Conservation (phyloP, 345 rosid species). For the Eucalyptus cloeziana region DNA sequence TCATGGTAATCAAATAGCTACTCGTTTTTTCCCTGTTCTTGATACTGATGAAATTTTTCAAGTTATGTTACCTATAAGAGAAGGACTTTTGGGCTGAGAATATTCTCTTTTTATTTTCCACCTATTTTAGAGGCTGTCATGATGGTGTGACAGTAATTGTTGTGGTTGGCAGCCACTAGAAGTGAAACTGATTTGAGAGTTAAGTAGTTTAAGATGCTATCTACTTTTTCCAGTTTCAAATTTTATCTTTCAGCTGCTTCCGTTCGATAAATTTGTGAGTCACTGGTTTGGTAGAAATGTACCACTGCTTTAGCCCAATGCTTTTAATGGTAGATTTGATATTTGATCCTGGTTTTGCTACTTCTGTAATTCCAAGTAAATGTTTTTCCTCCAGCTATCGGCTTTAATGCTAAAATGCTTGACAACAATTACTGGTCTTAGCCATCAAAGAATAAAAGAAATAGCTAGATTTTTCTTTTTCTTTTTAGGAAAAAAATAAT, state of each 20-base stretch:
- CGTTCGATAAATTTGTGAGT: background rate
- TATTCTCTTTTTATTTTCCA: background rate
- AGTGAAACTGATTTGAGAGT: background rate
- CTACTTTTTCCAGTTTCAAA: background rate
- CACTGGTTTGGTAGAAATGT: background rate
- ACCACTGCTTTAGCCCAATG: background rate
- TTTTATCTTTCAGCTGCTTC: background rate
- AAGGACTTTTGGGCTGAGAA: background rate
- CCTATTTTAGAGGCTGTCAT: background rate
- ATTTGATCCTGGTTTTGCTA: background rate
- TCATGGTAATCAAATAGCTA: constrained; percentile 46
- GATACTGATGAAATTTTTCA: background rate
- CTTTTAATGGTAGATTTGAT: background rate
- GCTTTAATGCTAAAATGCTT: background rate
- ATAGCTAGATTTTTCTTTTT: background rate
- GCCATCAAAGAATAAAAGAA: background rate
- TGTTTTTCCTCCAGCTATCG: background rate
- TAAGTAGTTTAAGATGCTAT: background rate
- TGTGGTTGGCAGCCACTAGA: background rate
- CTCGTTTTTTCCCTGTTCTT: background rate
- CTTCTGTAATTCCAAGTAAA: background rate
- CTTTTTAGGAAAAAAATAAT: too few relatives aligned
- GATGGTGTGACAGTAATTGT: background rate
- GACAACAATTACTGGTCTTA: background rate
- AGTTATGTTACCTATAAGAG: background rate